Evolutionary conservation across 768 basidiomycete species (phyloP), one percentile per base, ranked within the genome.

Genomic region (Boletus subparvulus): DNA sequence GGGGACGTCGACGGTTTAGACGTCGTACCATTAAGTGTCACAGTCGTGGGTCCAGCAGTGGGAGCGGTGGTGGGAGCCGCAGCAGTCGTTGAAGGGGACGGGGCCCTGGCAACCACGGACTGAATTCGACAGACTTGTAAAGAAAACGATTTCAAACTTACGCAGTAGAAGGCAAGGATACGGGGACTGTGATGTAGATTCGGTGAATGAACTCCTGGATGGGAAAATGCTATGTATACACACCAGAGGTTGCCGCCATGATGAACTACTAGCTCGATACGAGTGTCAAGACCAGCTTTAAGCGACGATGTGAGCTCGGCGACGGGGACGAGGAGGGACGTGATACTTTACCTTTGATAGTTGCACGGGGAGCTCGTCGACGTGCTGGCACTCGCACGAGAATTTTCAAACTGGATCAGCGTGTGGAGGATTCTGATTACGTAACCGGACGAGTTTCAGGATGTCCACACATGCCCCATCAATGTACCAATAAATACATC

Each of bases 381-480:
- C 17, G 16, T 41, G 40, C 55, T 19, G 61, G 50, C 50, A 37
- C 50, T 24, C n/a, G 30, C 49, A 64, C 52, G 62, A 61, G 58
- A 71, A 68, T 58, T 64, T 69, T 61, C 44, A 41, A 28, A 19
- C 9, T 26, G 41, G 43, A 41, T 54, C 45, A 55, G 37, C 55
- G 40, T 46, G 35, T 21, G 21, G 59, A 53, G 54, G 45, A 32
- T 35, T 48, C 5, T 6, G 14, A 3, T 69, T 69, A 69, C 33
- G 43, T 72, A 69, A 62, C 8, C n/a, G 16, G 12, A 24, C 40
- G n/a, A 4, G 44, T 21, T 52, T 44, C 41, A 44, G 35, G 6
- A 6, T 28, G 26, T 28, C 26, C 26, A 30, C 30, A 30, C 30
- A 7, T 28, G 26, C 26, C 6, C 26, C 26, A 28, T 28, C 21